Evolutionary conservation across 208 protist species (phyloP), one percentile per base, ranked within the genome.

Genomic region (Crithidia fasciculata): DNA sequence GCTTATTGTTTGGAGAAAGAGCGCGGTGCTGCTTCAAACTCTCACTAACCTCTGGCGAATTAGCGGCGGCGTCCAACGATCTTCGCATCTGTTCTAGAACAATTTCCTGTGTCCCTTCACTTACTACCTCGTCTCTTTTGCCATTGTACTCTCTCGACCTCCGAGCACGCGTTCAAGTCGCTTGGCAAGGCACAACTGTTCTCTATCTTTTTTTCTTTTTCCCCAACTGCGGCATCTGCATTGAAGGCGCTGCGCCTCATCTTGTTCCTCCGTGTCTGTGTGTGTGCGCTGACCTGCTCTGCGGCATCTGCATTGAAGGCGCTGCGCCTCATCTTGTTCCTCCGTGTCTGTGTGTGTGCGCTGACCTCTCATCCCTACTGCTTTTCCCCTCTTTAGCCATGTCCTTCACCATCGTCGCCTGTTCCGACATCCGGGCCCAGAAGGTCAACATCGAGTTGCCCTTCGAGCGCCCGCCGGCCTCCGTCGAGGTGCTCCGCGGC

Each of bases 371-470:
- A 69, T 49, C 64, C 62, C 15, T 72, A 40, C 12, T 61, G 58
- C 55, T 58, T 58, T 28, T 28, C 28, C 28, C 28, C 28, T 28
- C 1, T 28, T 28, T 45, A 40, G 13, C 18, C 19, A 82, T 78
- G 87, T 75, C 78, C 13, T 93, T 95, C 69, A 72, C 62, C 2
- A 18, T 95, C 1, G 61, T 93, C 15, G 88, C 85, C 36, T 95
- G 88, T 69, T 85, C 86, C 2, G 88, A 95, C 57, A 91, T 95
- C 59, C 76, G 79, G 37, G 86, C 74, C 16, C 77, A 91, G 53
- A 95, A 93, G 74, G 74, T 95, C 0, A 95, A 95, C 73, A 54
- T 95, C 0, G 84, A 91, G 52, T 69, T 95, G n/a, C 86, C 90
- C 49, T 89, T 95, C 55, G 59, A 77, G 12, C 67, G 77, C 15